Evolutionary conservation across 306 rosid genomes (phyloP).

Genomic region (Glycine latifolia): DNA sequence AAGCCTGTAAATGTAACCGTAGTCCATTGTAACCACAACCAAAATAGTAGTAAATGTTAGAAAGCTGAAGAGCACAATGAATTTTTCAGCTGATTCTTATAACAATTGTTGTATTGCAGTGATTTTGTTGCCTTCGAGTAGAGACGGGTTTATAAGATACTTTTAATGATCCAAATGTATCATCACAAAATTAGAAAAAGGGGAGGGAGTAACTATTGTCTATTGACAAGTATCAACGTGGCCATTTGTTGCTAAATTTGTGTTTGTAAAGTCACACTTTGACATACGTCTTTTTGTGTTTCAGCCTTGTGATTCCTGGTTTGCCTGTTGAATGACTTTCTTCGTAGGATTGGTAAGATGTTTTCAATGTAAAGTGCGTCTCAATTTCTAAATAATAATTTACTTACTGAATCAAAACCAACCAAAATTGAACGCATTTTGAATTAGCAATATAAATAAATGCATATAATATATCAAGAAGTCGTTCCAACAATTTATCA

Average conservation of each 20-base stretch:
- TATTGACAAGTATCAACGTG: not conserved
- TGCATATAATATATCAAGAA: not conserved
- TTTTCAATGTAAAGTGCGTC: slow-evolving; percentile 2
- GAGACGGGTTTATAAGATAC: slow-evolving; percentile 26
- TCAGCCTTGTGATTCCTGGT: not conserved
- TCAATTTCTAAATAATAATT: not conserved
- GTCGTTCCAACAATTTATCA: not conserved
- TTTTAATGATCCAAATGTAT: slow-evolving; percentile 28
- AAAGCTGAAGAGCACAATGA: slow-evolving; percentile 31
- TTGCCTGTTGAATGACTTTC: not conserved
- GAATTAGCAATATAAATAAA: not conserved
- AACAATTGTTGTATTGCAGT: slow-evolving; percentile 40
- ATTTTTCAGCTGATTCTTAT: slow-evolving; percentile 40
- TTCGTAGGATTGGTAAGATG: not conserved
- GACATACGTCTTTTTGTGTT: slow-evolving; percentile 1
- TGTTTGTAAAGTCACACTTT: slow-evolving; percentile 21
- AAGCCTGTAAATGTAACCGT: slow-evolving; percentile 32
- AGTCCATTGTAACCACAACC: slow-evolving; percentile 26
- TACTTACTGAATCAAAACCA: not conserved
- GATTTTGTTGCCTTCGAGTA: slow-evolving; percentile 33
- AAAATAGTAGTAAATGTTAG: not conserved
- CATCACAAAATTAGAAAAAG: not conserved
- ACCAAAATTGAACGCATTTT: not conserved
- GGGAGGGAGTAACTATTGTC: not conserved
- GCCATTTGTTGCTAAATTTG: slow-evolving; percentile 5